Evolutionary conservation across 2,329 filamentous ascomycete genomes (phyloP).

Genomic region (Epichloe gansuensis): DNA sequence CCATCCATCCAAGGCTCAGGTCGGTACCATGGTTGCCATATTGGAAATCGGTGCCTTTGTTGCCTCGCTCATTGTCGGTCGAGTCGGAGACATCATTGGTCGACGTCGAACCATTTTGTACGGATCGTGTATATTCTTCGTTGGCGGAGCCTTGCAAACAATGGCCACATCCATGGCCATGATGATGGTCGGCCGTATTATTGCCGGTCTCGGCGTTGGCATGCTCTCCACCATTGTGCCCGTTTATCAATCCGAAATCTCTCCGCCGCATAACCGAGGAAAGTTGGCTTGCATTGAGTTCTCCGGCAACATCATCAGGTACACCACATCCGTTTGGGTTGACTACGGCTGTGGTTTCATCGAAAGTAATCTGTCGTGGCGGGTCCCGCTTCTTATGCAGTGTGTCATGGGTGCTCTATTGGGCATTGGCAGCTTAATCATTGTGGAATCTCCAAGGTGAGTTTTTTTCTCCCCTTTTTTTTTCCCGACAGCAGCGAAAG

Average conservation of each 20-base stretch:
- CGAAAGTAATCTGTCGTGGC: constrained; percentile 75
- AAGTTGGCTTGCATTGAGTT: constrained; percentile 97
- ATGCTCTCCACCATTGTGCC: constrained; percentile 86
- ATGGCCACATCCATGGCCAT: constrained; percentile 73
- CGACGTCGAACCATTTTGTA: constrained; percentile 84
- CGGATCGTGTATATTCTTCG: constrained; percentile 77
- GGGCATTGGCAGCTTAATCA: constrained; percentile 75
- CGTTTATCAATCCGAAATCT: constrained; percentile 90
- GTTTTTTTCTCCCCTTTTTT: constrained; percentile 10
- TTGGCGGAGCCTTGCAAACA: constrained; percentile 76
- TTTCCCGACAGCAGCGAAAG: background rate
- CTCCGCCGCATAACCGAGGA: constrained; percentile 88
- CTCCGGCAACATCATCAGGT: constrained; percentile 91
- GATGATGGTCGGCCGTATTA: constrained; percentile 76
- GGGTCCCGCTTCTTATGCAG: constrained; percentile 80
- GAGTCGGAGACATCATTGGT: constrained; percentile 83
- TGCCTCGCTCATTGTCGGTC: constrained; percentile 74
- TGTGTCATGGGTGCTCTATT: constrained; percentile 87
- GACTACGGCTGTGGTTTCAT: constrained; percentile 96
- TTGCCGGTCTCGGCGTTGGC: constrained; percentile 78
- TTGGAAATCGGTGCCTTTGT: constrained; percentile 88
- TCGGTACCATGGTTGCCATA: constrained; percentile 97
- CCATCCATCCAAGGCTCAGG: constrained; percentile 72
- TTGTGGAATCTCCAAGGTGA: constrained; percentile 91
- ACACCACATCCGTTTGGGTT: constrained; percentile 94